Conservation (phyloP, 768 basidiomycete genomes). For the Hirschioporus abietinus region DNA sequence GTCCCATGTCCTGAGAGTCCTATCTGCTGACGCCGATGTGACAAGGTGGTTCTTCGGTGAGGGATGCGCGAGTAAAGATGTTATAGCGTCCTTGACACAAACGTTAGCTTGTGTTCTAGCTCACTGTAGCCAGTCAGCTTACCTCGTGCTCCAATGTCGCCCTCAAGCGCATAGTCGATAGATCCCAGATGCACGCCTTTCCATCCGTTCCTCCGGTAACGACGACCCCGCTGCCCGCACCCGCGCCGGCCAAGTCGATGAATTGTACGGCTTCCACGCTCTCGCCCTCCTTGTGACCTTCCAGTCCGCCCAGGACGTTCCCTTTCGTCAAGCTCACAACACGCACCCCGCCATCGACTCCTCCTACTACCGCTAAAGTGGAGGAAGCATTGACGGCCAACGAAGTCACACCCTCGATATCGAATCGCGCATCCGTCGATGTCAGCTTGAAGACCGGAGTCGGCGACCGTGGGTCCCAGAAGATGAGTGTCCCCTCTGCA, state of each 20-base stretch:
- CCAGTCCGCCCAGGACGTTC: slow-evolving; percentile 69
- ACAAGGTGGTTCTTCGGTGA: slow-evolving; percentile 71
- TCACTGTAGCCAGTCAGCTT: slow-evolving; percentile 18
- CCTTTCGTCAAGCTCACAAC: slow-evolving; percentile 86
- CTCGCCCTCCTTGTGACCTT: slow-evolving; percentile 81
- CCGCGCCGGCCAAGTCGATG: slow-evolving; percentile 64
- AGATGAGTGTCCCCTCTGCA: slow-evolving; percentile 72
- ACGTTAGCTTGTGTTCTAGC: background rate
- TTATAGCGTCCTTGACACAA: slow-evolving; percentile 71
- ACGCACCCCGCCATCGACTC: slow-evolving; percentile 77
- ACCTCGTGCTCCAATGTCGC: slow-evolving; percentile 82
- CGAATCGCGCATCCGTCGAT: slow-evolving; percentile 64
- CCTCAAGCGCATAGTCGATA: slow-evolving; percentile 78
- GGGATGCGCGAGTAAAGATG: slow-evolving; percentile 70
- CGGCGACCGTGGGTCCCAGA: slow-evolving; percentile 86
- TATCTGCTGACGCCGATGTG: slow-evolving; percentile 85
- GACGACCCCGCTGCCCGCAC: slow-evolving; percentile 44
- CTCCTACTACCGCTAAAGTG: slow-evolving; percentile 88
- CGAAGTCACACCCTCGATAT: slow-evolving; percentile 80
- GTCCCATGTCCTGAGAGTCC: slow-evolving; percentile 88
- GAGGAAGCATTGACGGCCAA: slow-evolving; percentile 81
- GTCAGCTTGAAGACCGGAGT: slow-evolving; percentile 79
- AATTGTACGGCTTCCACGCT: slow-evolving; percentile 86
- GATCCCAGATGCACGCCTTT: slow-evolving; percentile 92
- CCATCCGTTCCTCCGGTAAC: slow-evolving; percentile 92